Base-by-base conservation (phyloP, 805 yeast genomes). In the Ogataea kodamae region DNA sequence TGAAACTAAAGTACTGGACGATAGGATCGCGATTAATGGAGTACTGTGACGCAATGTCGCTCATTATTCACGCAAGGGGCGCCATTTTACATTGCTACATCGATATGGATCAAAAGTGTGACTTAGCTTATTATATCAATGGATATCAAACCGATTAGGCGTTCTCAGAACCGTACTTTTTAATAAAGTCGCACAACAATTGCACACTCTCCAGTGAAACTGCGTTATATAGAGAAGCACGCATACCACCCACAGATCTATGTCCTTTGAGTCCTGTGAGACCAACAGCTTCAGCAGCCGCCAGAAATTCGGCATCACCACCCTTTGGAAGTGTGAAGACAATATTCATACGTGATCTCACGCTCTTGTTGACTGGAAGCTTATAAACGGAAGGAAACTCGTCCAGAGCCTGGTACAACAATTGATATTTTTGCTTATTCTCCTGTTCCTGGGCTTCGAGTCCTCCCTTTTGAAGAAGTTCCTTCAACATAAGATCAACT, bases 171-270 rank as follows among this genome's bases (percentile, higher is more conserved):
- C 78, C 92, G 64, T 82, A 87, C 28, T 73, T 68, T 13, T 67
- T 61, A 26, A 84, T 61, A 48, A 73, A 86, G 13, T 67, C 62
- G 22, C 70, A 77, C 46, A 87, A 65, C 37, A 65, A 49, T 42
- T 75, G 64, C 18, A 77, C 80, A 49, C 85, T 75, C 14, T 71
- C 68, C 29, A 75, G 63, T 4, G 78, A 59, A 33, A 92, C 83
- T 10, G 97, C 96, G 54, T 92, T 90, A 61, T 90, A 89, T 35
- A 88, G 66, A 9, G 97, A 88, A 10, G 94, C 89, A 61, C 98
- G 80, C 62, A 92, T 82, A 18, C 98, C 98, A 32, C 97, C 97
- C 26, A 90, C 97, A 4, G 96, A 86, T 59, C 97, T 76, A 62
- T 90, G 97, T 25, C 98, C 97, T 63, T 88, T 85, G 52, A 90